Conservation (phyloP, 2,329 filamentous ascomycete genomes). For the Curvularia sp. region DNA sequence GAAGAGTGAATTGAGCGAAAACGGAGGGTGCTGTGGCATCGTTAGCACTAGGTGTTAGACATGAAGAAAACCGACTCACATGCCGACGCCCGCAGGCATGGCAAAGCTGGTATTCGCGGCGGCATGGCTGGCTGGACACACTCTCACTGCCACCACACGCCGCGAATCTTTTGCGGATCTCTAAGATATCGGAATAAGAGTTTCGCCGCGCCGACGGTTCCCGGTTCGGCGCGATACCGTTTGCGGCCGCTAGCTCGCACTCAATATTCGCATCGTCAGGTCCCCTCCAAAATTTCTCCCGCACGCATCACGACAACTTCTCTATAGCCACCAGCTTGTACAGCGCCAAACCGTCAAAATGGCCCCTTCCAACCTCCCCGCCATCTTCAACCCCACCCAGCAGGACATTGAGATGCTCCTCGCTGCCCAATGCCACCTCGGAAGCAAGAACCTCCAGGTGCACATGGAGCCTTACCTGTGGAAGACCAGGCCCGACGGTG, state of each 20-base stretch:
- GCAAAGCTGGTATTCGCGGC: slow-evolving; percentile 55
- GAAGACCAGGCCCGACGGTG: slow-evolving; percentile 98
- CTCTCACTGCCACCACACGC: slow-evolving; percentile 10
- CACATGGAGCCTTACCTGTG: slow-evolving; percentile 99
- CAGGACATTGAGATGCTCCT: slow-evolving; percentile 99
- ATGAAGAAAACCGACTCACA: slow-evolving; percentile 32
- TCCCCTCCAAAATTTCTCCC: slow-evolving; percentile 30
- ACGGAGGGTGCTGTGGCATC: slow-evolving; percentile 22
- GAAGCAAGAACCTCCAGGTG: slow-evolving; percentile 98
- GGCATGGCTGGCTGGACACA: slow-evolving; percentile 50
- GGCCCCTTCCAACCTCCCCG: slow-evolving; percentile 92
- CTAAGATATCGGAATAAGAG: slow-evolving; percentile 4
- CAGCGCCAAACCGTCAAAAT: slow-evolving; percentile 68
- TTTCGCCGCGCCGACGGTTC: slow-evolving; percentile 19
- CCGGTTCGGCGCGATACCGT: slow-evolving; percentile 13
- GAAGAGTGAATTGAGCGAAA: slow-evolving; percentile 57
- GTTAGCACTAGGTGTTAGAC: slow-evolving; percentile 2
- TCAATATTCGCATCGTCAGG: slow-evolving; percentile 23
- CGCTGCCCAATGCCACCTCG: slow-evolving; percentile 93
- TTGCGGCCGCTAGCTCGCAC: slow-evolving; percentile 23
- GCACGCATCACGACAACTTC: slow-evolving; percentile 36
- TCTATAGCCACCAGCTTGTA: slow-evolving; percentile 33
- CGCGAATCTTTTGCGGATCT: slow-evolving; percentile 29
- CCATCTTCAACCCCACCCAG: slow-evolving; percentile 94
- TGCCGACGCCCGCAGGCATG: slow-evolving; percentile 54